phyloP scores from a whole-genome alignment of 305 asterid species.

The Striga hermonthica region DNA sequence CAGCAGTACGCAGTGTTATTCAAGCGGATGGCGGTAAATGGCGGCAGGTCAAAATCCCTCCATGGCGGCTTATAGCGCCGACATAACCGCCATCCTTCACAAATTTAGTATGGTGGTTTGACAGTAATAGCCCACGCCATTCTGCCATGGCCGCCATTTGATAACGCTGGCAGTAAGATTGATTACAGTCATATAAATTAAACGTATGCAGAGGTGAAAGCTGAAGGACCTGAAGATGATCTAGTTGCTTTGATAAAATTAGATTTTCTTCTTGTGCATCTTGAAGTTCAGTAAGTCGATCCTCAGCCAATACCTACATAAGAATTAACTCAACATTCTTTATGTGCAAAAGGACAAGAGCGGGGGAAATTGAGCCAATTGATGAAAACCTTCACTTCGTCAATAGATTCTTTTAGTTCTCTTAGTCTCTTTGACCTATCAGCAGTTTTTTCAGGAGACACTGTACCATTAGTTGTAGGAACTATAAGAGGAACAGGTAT shows the following conservation, averaged over 20 bases:
- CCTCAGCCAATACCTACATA: slow-evolving; percentile 73
- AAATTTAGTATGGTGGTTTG: too few species aligned
- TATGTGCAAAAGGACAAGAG: slow-evolving; percentile 26
- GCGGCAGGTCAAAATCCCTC: too few species aligned
- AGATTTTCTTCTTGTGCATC: slow-evolving; percentile 79
- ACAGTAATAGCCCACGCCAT: too few species aligned
- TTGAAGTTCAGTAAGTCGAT: slow-evolving; percentile 84
- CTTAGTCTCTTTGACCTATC: slow-evolving; percentile 68
- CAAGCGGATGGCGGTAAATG: too few species aligned
- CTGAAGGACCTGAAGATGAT: slow-evolving; percentile 79
- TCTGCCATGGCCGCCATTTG: too few species aligned
- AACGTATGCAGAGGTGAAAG: slow-evolving; percentile 7
- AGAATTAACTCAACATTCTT: slow-evolving; percentile 32
- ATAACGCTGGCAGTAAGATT: too few species aligned
- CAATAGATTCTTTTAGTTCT: slow-evolving; percentile 68
- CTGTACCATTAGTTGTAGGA: slow-evolving; percentile 61
- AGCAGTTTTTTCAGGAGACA: slow-evolving; percentile 72
- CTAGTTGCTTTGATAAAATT: slow-evolving; percentile 74
- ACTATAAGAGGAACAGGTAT: slow-evolving; percentile 53
- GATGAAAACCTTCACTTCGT: slow-evolving; percentile 69
- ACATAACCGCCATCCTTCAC: too few species aligned
- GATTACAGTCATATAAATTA: slow-evolving; percentile 20
- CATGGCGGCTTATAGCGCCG: too few species aligned
- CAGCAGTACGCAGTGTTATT: too few species aligned
- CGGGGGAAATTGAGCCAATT: slow-evolving; percentile 27